phyloP scores from a whole-genome alignment of 176 grass and related monocot species.

The Musa itinerans region DNA sequence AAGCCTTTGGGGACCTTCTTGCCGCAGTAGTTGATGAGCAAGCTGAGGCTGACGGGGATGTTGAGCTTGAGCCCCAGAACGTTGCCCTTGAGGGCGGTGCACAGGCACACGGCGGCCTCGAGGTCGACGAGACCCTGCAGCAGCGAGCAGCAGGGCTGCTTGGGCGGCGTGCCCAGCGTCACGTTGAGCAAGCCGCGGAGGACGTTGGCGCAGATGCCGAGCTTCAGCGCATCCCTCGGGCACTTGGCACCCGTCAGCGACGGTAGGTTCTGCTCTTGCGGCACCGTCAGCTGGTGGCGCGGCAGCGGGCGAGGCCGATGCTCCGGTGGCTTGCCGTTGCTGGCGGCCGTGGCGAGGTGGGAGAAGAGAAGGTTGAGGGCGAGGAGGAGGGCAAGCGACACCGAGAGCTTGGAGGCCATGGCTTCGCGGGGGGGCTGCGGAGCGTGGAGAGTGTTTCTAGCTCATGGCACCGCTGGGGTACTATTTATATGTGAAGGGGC shows the following conservation, averaged over 20 bases:
- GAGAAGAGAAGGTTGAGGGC: neutral
- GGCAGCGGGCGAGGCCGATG: neutral
- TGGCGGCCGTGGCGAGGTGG: neutral
- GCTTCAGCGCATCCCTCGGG: constrained; percentile 1
- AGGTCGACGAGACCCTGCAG: constrained; percentile 23
- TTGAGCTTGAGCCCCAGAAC: neutral
- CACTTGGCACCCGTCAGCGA: neutral
- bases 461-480: no score
- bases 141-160: constrained; percentile 45
- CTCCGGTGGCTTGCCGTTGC: neutral
- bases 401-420: neutral
- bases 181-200: constrained; percentile 41
- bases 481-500: no score
- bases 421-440: neutral
- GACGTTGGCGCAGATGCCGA: neutral
- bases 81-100: constrained; percentile 1
- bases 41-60: neutral
- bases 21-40: neutral
- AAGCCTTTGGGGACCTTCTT: neutral
- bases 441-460: no score
- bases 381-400: neutral
- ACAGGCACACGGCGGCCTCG: constrained; percentile 26
- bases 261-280: constrained; percentile 2
- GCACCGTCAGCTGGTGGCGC: constrained; percentile 1
- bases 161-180: constrained; percentile 43